A percentile compares a stretch with the other conserved stretches of the same genome.
Evolutionary conservation across 495 filamentous ascomycete species (phyloP).

Genomic region (Massariosphaeria phaeospora): DNA sequence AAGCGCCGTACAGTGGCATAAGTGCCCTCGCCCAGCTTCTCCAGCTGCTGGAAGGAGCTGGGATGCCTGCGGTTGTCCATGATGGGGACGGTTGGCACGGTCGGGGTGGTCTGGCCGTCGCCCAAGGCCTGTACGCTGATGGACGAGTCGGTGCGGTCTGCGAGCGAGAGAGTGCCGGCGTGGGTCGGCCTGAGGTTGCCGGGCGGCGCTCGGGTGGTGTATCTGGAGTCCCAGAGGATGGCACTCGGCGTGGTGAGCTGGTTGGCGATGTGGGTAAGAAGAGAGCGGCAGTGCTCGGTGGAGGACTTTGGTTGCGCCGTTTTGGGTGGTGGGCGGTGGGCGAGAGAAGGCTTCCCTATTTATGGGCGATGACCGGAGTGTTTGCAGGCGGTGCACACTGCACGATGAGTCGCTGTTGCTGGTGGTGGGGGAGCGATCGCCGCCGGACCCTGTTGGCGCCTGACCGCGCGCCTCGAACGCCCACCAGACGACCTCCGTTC

Average conservation of each 20-base stretch:
- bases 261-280: conserved; percentile 37
- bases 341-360: conserved; percentile 3
- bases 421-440: conserved; percentile 5
- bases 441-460: conserved; percentile 1
- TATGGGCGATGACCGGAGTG: neutral
- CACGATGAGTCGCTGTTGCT: neutral
- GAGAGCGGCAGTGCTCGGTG: too few relatives aligned
- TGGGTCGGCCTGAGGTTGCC: conserved; percentile 39
- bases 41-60: conserved; percentile 96
- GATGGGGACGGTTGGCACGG: conserved; percentile 35
- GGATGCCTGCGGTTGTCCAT: conserved; percentile 84
- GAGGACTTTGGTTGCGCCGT: conserved; percentile 29
- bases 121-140: conserved; percentile 40
- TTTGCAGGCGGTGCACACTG: neutral
- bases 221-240: conserved; percentile 43
- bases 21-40: conserved; percentile 96
- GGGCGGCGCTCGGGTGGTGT: conserved; percentile 39
- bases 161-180: conserved; percentile 40
- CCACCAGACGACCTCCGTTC: neutral
- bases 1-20: conserved; percentile 77
- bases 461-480: conserved; percentile 12
- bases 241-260: conserved; percentile 41
- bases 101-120: conserved; percentile 31
- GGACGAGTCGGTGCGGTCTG: conserved; percentile 41
- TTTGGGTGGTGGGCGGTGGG: conserved; percentile 16